Conservation (phyloP, 23 red algal genomes). For the Gracilaria gracilis region DNA sequence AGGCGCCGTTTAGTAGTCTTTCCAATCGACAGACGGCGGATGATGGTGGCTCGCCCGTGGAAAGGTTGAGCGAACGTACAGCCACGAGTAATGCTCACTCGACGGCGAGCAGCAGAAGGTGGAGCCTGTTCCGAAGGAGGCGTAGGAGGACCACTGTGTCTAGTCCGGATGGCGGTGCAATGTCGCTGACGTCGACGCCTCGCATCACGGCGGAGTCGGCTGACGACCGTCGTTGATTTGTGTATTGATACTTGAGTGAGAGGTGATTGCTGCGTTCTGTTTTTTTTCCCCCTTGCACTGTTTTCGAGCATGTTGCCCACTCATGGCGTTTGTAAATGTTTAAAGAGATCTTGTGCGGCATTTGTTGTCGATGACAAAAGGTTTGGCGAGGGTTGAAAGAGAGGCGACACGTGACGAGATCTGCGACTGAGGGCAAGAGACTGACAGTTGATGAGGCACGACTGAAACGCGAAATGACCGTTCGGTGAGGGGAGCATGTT, state of each 20-base stretch:
- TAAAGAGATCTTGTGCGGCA: slow-evolving; percentile 11
- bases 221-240: slow-evolving; percentile 13
- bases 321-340: slow-evolving; percentile 38
- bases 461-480: no score
- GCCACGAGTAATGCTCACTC: slow-evolving; percentile 1
- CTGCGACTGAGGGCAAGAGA: neutral
- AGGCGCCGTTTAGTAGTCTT: neutral
- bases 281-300: neutral
- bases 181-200: slow-evolving; percentile 12
- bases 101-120: slow-evolving; percentile 35
- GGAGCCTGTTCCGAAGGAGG: slow-evolving; percentile 48
- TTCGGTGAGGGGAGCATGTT: no score
- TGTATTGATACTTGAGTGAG: slow-evolving; percentile 5
- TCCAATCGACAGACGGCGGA: slow-evolving; percentile 1
- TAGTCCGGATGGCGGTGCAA: neutral
- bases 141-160: slow-evolving; percentile 32
- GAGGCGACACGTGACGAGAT: neutral
- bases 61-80: slow-evolving; percentile 34
- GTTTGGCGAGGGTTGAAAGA: neutral
- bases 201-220: slow-evolving; percentile 26
- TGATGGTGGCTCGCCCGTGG: neutral
- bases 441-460: no score
- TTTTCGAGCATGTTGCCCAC: slow-evolving; percentile 24
- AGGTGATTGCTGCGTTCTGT: slow-evolving; percentile 3
- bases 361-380: neutral